These are phyloP conservation scores for Eucalyptus decipiens DNA, from an alignment of 345 rosid genomes.

Conservation along the genomic window DNA sequence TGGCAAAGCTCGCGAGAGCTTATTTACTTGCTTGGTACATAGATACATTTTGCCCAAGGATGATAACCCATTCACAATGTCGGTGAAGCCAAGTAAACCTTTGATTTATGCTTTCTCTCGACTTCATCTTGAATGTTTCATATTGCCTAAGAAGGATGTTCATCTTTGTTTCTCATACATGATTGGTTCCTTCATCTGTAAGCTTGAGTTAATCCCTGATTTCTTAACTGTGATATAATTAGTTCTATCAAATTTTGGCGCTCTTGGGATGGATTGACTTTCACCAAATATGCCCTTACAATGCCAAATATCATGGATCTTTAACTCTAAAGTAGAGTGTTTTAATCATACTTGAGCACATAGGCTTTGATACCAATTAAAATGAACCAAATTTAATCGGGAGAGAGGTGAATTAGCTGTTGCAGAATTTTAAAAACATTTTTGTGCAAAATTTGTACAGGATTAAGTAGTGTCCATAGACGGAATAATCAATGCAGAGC, in stretches of 20 bases:
- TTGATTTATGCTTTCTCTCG: not conserved
- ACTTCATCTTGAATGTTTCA: not conserved
- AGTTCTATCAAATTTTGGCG: not conserved
- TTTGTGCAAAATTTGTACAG: not conserved
- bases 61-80: not conserved
- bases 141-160: not conserved
- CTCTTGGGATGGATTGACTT: not conserved
- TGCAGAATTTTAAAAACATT: not conserved
- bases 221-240: not conserved
- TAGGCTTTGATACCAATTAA: not conserved
- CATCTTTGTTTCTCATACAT: not conserved
- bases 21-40: not conserved
- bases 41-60: not conserved
- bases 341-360: not conserved
- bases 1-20: not conserved
- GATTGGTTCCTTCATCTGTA: not conserved
- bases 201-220: not conserved
- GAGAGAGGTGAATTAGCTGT: not conserved
- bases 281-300: not conserved
- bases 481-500: not conserved
- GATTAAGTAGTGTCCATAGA: not conserved
- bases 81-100: not conserved
- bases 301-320: not conserved
- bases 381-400: rapidly evolving
- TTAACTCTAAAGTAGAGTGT: not conserved